Base-by-base conservation (phyloP, 352 stramenopile genomes). In the Globisporangium apiculatum region DNA sequence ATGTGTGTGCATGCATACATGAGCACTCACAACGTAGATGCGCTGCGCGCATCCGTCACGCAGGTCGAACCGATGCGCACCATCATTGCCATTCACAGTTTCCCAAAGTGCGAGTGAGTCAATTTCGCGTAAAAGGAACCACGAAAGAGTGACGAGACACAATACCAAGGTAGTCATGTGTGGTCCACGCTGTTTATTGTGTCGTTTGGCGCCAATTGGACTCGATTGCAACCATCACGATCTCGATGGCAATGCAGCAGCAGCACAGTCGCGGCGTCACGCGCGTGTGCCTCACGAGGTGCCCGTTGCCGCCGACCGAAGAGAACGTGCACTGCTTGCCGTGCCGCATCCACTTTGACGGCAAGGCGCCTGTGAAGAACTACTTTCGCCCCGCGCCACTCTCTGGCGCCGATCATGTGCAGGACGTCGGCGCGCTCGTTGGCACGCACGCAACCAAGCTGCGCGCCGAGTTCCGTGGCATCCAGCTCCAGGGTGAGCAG, bases 261-360 rank as follows among this genome's bases (percentile, higher is more conserved):
- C 15, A 46, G 15, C 47, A 60, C 54, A 35, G 54, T 17, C 8
- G 47, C 5, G 55, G 48, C 42, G n/a, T 49, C 8, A 64, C 58
- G 61, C 66, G 67, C 43, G 75, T 91, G 47, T 91, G 81, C 65
- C 67, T 89, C 51, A 91, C 82, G 67, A 77, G 84, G 50, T 94
- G 81, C 41, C 84, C 84, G 37, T 64, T 94, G 54, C 73, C 74
- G 15, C 59, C 78, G 7, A 47, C 73, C 1, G 76, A 87, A 43
- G 55, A 79, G 51, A 67, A 61, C 36, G 75, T 94, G 59, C 84
- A 94, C 64, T 86, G 79, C 36, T 64, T 94, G 50, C 84, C 84
- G 15, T 94, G 84, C 46, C 76, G 75, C 45, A 83, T 94, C 50
- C 71, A 89, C 56, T 74, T 77, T 57, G 67, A 91, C 60, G 84